Base-by-base conservation (phyloP, 2,329 filamentous ascomycete genomes). In the Aspergillus sp. region DNA sequence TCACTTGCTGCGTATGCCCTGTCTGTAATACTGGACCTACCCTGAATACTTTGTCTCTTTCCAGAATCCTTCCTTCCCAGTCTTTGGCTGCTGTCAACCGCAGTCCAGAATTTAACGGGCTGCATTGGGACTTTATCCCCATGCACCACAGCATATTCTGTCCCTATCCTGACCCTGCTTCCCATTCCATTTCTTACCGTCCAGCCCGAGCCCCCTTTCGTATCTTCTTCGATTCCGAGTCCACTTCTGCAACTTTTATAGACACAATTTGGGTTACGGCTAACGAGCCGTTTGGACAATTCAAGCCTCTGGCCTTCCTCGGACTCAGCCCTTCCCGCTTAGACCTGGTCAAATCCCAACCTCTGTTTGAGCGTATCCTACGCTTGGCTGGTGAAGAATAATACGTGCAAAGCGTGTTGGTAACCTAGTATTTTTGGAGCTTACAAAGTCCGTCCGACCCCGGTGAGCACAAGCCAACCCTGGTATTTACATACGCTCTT, bases 31-130 rank as follows among this genome's bases (percentile, higher is more conserved):
- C 58, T 30, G 49, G 48, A 51, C 41, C 56, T 54, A 57, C 52
- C 60, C 61, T 48, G 49, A 60, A 54, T 57, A 52, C 47, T 54
- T 53, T 57, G 48, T 19, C 51, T 52, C 46, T 56, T 65, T 66
- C 63, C 61, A 62, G 63, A 65, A 65, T 48, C 46, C 54, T 58
- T 64, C 57, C 59, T 57, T 49, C 46, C 54, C 56, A 42, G 44
- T 56, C 42, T 54, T 20, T 56, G 41, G 58, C 58, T 40, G 51
- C 39, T 30, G 42, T 39, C 37, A n/a, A 39, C 51, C 51, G 44
- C 51, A 53, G 47, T 22, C 44, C 59, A 56, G 59, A 60, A 60
- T 50, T 59, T 61, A 64, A 58, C 61, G 44, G 7, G 42, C 57
- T 59, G 58, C 54, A 48, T 30, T 55, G 48, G 57, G 51, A 54